These are phyloP conservation scores for Aspergillus baeticus DNA, from an alignment of 495 filamentous ascomycete genomes.

Conservation along the genomic window DNA sequence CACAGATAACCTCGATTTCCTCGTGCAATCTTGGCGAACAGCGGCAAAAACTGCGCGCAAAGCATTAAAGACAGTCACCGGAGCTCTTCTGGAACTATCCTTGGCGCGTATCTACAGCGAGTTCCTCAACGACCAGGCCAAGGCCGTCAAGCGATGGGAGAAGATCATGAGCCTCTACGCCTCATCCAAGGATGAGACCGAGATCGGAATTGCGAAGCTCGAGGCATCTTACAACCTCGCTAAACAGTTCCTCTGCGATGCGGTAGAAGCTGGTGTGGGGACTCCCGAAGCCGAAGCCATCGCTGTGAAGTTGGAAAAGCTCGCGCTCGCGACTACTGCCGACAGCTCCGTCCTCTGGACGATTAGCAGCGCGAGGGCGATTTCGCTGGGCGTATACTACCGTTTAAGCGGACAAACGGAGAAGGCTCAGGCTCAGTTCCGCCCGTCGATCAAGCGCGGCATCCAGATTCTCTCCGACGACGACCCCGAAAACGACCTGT, in stretches of 20 bases:
- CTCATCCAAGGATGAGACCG: conserved; percentile 3
- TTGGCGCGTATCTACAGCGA: conserved; percentile 13
- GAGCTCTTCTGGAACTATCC: conserved; percentile 4
- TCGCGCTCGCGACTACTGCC: not conserved
- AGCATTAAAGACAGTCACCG: not conserved
- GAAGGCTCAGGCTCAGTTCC: conserved; percentile 5
- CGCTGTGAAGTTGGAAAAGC: conserved; percentile 3
- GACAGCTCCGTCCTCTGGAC: not conserved
- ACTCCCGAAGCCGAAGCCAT: not conserved
- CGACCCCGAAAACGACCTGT: conserved; percentile 12
- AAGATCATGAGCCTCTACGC: conserved; percentile 10
- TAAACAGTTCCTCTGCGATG: not conserved
- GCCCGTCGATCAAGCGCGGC: conserved; percentile 2
- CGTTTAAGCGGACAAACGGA: conserved; percentile 1
- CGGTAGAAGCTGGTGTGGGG: conserved; percentile 5
- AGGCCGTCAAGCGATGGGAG: conserved; percentile 10
- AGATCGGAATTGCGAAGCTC: conserved; percentile 3
- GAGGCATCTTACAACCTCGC: conserved; percentile 1
- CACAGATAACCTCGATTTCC: conserved; percentile 9
- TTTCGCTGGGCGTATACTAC: conserved; percentile 9
- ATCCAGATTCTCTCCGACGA: conserved; percentile 12
- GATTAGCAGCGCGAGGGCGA: not conserved
- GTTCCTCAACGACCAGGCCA: conserved; percentile 4
- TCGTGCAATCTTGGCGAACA: conserved; percentile 3
- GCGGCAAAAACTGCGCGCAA: conserved; percentile 4